These are phyloP conservation scores for Populus nigra DNA, from an alignment of 345 rosid genomes.

Conservation along the genomic window DNA sequence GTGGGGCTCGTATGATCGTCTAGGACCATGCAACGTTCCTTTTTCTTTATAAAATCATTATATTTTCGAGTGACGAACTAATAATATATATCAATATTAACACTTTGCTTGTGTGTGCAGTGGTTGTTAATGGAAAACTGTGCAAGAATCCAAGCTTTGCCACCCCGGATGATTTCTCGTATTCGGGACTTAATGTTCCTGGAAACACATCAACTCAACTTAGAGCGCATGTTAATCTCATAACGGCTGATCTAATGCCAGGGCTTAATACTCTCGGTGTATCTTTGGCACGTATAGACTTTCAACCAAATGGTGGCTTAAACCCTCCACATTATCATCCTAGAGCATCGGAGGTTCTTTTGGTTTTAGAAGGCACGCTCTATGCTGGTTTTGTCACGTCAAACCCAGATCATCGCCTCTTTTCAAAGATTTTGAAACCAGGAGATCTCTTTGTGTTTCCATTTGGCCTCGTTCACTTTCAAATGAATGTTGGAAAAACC, in stretches of 20 bases:
- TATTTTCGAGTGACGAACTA: background rate
- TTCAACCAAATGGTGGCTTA: constrained; percentile 12
- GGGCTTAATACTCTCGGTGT: constrained; percentile 20
- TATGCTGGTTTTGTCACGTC: constrained; percentile 19
- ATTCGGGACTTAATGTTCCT: constrained; percentile 15
- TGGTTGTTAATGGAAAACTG: constrained; percentile 23
- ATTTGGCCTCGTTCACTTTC: constrained; percentile 10
- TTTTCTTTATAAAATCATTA: background rate
- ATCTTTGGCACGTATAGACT: constrained; percentile 13
- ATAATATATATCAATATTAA: background rate
- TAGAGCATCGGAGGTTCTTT: constrained; percentile 13
- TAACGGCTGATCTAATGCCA: constrained; percentile 4
- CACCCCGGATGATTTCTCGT: constrained; percentile 10
- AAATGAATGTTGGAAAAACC: constrained; percentile 9
- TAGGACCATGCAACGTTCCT: background rate
- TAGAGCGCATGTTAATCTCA: constrained; percentile 7
- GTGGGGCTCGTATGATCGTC: background rate
- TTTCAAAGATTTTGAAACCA: constrained; percentile 5
- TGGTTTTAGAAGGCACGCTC: constrained; percentile 3
- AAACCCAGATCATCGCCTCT: constrained; percentile 9
- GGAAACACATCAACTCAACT: background rate
- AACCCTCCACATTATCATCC: constrained; percentile 27
- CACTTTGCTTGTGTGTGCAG: background rate
- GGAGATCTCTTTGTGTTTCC: constrained; percentile 25
- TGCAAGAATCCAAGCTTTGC: constrained; percentile 17